A percentile compares a stretch with the other conserved stretches of the same genome.
These are phyloP conservation scores for Penicillium lagena DNA, from an alignment of 495 filamentous ascomycete genomes.

Conservation along the genomic window DNA sequence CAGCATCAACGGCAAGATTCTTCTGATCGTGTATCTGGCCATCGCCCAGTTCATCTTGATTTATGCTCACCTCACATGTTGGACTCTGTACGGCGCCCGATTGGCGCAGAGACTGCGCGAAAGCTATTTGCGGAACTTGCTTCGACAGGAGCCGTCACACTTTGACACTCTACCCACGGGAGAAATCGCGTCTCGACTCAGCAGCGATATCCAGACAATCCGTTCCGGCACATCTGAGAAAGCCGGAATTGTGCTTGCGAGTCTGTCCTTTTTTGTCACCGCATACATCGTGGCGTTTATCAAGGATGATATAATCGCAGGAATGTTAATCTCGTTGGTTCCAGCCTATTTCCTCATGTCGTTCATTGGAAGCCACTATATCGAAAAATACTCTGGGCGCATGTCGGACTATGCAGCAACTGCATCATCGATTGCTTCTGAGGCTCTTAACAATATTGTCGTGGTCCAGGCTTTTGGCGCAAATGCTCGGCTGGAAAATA, in stretches of 20 bases:
- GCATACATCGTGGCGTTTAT: conserved; percentile 61
- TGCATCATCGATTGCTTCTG: conserved; percentile 44
- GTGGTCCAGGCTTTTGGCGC: conserved; percentile 48
- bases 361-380: conserved; percentile 51
- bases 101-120: conserved; percentile 57
- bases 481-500: conserved; percentile 42
- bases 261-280: conserved; percentile 55
- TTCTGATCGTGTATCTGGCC: conserved; percentile 56
- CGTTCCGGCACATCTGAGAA: conserved; percentile 62
- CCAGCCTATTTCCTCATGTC: conserved; percentile 63
- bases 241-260: conserved; percentile 53
- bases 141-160: conserved; percentile 55
- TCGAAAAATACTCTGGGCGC: conserved; percentile 50
- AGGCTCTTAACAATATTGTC: conserved; percentile 38
- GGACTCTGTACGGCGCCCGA: conserved; percentile 55
- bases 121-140: conserved; percentile 47
- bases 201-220: conserved; percentile 53
- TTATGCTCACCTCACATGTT: conserved; percentile 47
- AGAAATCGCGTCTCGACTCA: conserved; percentile 57
- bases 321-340: conserved; percentile 47
- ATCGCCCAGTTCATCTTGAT: conserved; percentile 57
- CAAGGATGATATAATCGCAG: conserved; percentile 40
- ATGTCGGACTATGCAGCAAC: conserved; percentile 45
- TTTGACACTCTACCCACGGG: conserved; percentile 52
- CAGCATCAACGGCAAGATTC: conserved; percentile 49